Evolutionary conservation across 805 yeast species (phyloP).

Genomic region (Torulaspora franciscae): DNA sequence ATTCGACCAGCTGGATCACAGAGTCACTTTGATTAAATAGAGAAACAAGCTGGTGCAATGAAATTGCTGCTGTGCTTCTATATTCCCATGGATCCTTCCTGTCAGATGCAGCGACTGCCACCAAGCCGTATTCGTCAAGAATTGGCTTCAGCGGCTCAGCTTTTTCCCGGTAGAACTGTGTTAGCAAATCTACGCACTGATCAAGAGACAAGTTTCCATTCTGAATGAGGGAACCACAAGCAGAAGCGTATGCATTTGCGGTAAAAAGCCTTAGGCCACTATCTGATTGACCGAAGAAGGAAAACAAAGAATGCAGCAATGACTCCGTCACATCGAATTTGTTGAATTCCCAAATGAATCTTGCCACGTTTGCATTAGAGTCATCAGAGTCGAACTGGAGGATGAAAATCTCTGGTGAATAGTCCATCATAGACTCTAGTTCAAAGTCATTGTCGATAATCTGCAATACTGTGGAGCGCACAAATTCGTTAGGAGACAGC

Average conservation of each 20-base stretch:
- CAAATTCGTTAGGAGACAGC: slow-evolving; percentile 61
- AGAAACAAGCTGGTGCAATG: slow-evolving; percentile 55
- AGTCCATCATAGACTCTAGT: slow-evolving; percentile 39
- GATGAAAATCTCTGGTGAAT: slow-evolving; percentile 71
- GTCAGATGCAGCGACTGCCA: slow-evolving; percentile 53
- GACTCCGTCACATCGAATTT: slow-evolving; percentile 37
- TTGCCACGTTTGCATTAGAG: slow-evolving; percentile 58
- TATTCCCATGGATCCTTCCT: slow-evolving; percentile 79
- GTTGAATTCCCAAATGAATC: slow-evolving; percentile 82
- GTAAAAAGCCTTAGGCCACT: slow-evolving; percentile 67
- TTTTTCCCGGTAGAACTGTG: slow-evolving; percentile 53
- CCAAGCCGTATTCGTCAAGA: slow-evolving; percentile 75
- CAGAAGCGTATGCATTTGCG: slow-evolving; percentile 59
- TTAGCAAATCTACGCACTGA: slow-evolving; percentile 41
- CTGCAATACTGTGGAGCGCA: slow-evolving; percentile 75
- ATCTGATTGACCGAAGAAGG: slow-evolving; percentile 51
- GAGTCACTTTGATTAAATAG: slow-evolving; percentile 34
- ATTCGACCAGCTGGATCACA: slow-evolving; percentile 53
- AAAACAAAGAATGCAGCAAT: slow-evolving; percentile 44
- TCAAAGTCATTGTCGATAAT: slow-evolving; percentile 78
- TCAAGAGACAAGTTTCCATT: slow-evolving; percentile 29
- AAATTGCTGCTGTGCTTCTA: slow-evolving; percentile 74
- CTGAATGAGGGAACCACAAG: slow-evolving; percentile 43
- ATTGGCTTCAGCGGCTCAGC: slow-evolving; percentile 72
- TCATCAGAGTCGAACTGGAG: slow-evolving; percentile 69